Percentiles rank a stretch among this genome's conserved stretches.
Evolutionary conservation across 2,329 filamentous ascomycete species (phyloP).

Genomic region (Cordyceps cateniannulata): DNA sequence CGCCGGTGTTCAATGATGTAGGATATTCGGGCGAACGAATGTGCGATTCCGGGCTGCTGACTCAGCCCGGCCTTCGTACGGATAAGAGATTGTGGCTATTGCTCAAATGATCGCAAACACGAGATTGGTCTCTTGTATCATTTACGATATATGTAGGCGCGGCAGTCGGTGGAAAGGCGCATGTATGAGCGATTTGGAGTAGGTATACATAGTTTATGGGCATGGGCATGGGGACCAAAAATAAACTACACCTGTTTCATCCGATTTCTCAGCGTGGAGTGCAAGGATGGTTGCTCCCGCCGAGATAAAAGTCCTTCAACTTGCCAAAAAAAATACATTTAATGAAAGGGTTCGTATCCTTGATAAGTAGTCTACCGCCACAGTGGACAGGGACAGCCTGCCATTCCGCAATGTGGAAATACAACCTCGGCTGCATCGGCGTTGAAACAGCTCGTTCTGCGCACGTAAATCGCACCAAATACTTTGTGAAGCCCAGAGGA

Average conservation of each 20-base stretch:
- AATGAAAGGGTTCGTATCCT: neutral
- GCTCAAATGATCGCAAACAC: neutral
- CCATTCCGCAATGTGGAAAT: neutral
- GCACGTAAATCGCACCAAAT: no score
- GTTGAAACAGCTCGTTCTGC: neutral
- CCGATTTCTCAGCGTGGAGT: neutral
- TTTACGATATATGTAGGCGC: neutral
- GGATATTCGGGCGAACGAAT: neutral
- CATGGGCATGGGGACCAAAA: neutral
- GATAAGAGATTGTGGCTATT: neutral
- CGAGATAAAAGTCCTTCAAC: neutral
- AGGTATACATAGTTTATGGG: neutral
- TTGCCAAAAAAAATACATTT: neutral
- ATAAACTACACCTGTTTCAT: neutral
- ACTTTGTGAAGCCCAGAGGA: no score
- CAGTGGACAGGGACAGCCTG: neutral
- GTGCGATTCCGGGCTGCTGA: neutral
- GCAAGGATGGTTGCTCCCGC: neutral
- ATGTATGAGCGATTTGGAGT: neutral
- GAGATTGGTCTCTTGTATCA: neutral
- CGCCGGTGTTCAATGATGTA: slow-evolving; percentile 4
- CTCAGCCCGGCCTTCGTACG: neutral
- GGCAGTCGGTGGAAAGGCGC: neutral
- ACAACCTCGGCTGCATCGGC: neutral
- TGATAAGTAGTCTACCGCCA: neutral